Evolutionary conservation across 768 basidiomycete genomes (phyloP).

Genomic region (Suillus alpinus): DNA sequence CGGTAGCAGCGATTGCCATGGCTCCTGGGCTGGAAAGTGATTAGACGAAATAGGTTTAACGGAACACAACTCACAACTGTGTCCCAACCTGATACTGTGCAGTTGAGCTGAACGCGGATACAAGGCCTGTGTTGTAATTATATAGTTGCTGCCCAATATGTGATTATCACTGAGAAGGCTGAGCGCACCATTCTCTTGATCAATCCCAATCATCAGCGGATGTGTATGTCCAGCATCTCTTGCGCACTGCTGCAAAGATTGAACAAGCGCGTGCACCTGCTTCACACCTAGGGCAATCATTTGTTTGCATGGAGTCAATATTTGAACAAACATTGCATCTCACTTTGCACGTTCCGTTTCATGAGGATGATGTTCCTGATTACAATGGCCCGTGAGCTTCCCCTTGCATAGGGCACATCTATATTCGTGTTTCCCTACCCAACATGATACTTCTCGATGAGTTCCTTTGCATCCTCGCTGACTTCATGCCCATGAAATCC

Average conservation of each 20-base stretch:
- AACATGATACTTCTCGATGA: slow-evolving; percentile 61
- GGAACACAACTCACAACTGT: slow-evolving; percentile 53
- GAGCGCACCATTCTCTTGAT: slow-evolving; percentile 67
- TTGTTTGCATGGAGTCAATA: not conserved
- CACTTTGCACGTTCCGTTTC: slow-evolving; percentile 63
- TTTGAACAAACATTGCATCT: not conserved
- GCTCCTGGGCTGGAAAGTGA: slow-evolving; percentile 56
- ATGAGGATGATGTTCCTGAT: slow-evolving; percentile 59
- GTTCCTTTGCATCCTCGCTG: slow-evolving; percentile 48
- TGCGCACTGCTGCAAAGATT: slow-evolving; percentile 52
- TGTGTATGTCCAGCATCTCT: slow-evolving; percentile 51
- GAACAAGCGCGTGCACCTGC: slow-evolving; percentile 49
- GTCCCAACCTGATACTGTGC: slow-evolving; percentile 46
- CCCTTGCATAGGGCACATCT: not conserved
- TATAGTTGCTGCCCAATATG: too few species aligned
- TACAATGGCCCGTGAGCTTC: not conserved
- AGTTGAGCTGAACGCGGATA: slow-evolving; percentile 62
- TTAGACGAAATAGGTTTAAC: not conserved
- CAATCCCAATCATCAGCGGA: slow-evolving; percentile 66
- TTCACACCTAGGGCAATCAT: slow-evolving; percentile 38
- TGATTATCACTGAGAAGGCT: not conserved
- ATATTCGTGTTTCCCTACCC: slow-evolving; percentile 33
- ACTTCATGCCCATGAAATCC: slow-evolving; percentile 62
- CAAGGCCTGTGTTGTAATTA: slow-evolving; percentile 43
- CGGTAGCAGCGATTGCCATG: slow-evolving; percentile 64